Evolutionary conservation across 805 yeast species (phyloP), one percentile per base, ranked within the genome.

Genomic region (Starmerella gropengiesseri): DNA sequence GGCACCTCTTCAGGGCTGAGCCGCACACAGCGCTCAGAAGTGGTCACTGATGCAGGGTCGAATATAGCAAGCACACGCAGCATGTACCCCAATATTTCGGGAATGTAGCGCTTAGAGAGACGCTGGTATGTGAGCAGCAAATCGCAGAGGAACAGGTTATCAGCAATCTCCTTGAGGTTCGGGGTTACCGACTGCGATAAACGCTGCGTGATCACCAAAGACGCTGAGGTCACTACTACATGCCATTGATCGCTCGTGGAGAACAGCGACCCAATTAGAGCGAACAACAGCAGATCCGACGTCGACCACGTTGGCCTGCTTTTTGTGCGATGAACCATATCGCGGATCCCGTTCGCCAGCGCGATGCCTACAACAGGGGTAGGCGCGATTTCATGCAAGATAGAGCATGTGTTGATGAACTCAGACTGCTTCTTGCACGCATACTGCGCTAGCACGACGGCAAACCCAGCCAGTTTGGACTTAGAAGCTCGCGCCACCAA

Each of bases 231-330:
- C 4, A 78, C 87, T 9, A 91, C 81, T 46, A 86, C 68, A 66
- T 91, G 98, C 62, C 82, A 89, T 58, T 85, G 87, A 66, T 91
- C 99, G 0, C 98, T 91, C 1, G 96, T 85, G 0, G 98, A 87
- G 57, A 81, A 91, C 4, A 86, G 58, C 41, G 71, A 67, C 6
- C 96, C 96, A 44, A 87, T 68, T 5, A 85, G 54, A 0, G 77
- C 68, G 55, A 79, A 82, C 46, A 81, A 73, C 5, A 83, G 61
- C 45, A 85, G 61, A 56, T 86, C 94, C 1, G 73, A 63, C 37
- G 62, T 46, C 0, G 47, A 56, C 41, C 64, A 63, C 4, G 26
- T 25, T 6, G 37, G 4, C 16, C 67, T 47, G 79, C 68, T 26
- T 59, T 61, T 57, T 77, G 86, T 18, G 78, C 66, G 66, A 28